Evolutionary conservation across 768 basidiomycete genomes (phyloP), one percentile per base, ranked within the genome.

Genomic region (Psilocybe azurescens): DNA sequence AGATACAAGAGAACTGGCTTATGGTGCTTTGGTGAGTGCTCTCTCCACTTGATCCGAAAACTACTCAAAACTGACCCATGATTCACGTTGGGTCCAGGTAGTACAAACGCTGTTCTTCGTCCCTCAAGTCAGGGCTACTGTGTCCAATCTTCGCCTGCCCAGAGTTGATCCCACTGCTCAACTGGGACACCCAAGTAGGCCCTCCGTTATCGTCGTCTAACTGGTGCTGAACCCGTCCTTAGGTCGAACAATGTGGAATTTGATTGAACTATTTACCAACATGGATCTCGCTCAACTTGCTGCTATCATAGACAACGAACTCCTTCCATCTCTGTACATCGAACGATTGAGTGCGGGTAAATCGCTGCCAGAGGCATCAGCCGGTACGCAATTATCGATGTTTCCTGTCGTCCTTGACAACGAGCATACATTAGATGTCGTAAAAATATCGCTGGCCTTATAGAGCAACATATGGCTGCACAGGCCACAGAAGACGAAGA

Each of bases 211-310:
- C 30, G 7, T 41, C 10, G 46, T 41, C 33, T 20, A 10, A 56
- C 38, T 24, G 60, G 61, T 44, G 57, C 28, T 36, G 33, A 44
- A 33, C 47, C 56, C 32, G 20, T 8, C 48, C 16, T 1, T 18
- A 88, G 88, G 80, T 9, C 74, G 75, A 33, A 74, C 81, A 4
- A 72, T 89, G 56, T 86, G 83, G 81, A 79, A 80, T 29, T 72
- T 91, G 47, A 77, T 89, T 49, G 89, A 91, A 70, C 78, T 89
- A 48, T 90, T 88, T 69, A 83, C 85, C 2, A 84, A 90, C 65
- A 82, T 93, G 78, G 90, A 93, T 65, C 75, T 90, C 10, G 89
- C 86, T 5, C 78, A 82, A 13, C 68, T 91, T 10, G 79, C 82
- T 36, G 81, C 85, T 39, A 80, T 92, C 20, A 79, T 83, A 33